Evolutionary conservation across 352 stramenopile species (phyloP).

Genomic region (Pythium volutum): DNA sequence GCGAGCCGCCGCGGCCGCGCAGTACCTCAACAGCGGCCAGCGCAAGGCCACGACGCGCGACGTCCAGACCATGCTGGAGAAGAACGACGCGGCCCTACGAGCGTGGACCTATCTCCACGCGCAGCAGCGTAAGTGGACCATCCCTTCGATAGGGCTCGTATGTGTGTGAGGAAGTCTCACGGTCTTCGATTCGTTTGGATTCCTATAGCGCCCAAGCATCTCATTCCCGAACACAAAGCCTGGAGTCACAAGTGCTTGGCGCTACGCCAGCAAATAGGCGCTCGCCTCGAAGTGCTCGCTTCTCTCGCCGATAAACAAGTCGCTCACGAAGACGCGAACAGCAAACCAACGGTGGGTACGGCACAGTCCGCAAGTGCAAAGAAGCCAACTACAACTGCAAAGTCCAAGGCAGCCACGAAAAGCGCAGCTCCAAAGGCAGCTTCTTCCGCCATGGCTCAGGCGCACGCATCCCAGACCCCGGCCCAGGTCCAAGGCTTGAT

Average conservation of each 20-base stretch:
- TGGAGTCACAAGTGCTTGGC: conserved; percentile 64
- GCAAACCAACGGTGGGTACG: conserved; percentile 11
- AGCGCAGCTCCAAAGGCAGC: not conserved
- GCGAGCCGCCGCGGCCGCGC: conserved; percentile 50
- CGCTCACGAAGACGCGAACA: conserved; percentile 46
- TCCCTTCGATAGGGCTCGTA: not conserved
- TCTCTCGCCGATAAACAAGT: conserved; percentile 82
- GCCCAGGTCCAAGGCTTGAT: not conserved
- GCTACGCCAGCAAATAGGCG: conserved; percentile 68
- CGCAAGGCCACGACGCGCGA: conserved; percentile 56
- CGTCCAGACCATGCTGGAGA: conserved; percentile 84
- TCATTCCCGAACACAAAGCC: conserved; percentile 60
- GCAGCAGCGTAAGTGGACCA: conserved; percentile 56
- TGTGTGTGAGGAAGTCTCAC: not conserved
- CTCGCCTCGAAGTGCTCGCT: conserved; percentile 66
- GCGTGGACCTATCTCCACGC: conserved; percentile 72
- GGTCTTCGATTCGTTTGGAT: not conserved
- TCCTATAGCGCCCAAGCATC: conserved; percentile 43
- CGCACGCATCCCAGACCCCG: not conserved
- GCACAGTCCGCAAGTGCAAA: not conserved
- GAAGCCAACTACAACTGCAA: not conserved
- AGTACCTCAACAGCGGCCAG: conserved; percentile 33
- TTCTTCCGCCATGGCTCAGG: conserved; percentile 1
- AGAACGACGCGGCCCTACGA: conserved; percentile 76
- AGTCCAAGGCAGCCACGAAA: not conserved